phyloP scores from a whole-genome alignment of 768 basidiomycete species.

The Tricholoma bakamatsutake region DNA sequence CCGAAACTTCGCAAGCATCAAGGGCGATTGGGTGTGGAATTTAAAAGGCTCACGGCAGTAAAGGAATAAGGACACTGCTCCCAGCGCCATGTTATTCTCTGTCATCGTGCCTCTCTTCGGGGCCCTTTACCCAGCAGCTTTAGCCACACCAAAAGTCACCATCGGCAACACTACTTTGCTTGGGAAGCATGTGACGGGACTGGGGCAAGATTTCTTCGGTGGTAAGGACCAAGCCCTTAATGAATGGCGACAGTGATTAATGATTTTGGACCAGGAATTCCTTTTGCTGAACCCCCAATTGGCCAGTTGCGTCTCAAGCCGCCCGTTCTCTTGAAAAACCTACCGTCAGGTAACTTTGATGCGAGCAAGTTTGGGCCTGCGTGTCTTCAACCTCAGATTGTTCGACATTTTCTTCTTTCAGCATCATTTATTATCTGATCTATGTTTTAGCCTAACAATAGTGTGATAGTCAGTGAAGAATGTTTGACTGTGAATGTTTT shows the following conservation, averaged over 20 bases:
- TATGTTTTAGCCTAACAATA: too few relatives aligned
- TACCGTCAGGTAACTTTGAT: constrained; percentile 30
- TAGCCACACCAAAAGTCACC: constrained; percentile 29
- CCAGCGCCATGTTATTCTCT: constrained; percentile 4
- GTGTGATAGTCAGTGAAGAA: too few relatives aligned
- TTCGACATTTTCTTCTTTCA: constrained; percentile 9
- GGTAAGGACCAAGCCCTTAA: constrained; percentile 20
- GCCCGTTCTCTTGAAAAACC: constrained; percentile 38
- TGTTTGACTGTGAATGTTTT: constrained; percentile 57
- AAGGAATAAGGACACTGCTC: constrained; percentile 4
- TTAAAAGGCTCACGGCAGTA: not conserved
- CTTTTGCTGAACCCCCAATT: constrained; percentile 49
- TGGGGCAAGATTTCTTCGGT: constrained; percentile 43
- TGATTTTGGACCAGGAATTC: constrained; percentile 34
- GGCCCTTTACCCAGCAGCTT: not conserved
- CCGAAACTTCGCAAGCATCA: too few relatives aligned
- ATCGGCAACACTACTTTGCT: constrained; percentile 33
- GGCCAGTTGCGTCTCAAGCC: constrained; percentile 40
- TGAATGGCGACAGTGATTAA: not conserved
- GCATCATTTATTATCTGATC: not conserved
- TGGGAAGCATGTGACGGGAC: constrained; percentile 27
- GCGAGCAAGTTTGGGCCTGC: constrained; percentile 33
- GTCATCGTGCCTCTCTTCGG: constrained; percentile 1
- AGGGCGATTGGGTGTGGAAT: not conserved
- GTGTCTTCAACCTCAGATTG: constrained; percentile 49